Conservation (phyloP, 768 basidiomycete species). For the Saitozyma sp. region DNA sequence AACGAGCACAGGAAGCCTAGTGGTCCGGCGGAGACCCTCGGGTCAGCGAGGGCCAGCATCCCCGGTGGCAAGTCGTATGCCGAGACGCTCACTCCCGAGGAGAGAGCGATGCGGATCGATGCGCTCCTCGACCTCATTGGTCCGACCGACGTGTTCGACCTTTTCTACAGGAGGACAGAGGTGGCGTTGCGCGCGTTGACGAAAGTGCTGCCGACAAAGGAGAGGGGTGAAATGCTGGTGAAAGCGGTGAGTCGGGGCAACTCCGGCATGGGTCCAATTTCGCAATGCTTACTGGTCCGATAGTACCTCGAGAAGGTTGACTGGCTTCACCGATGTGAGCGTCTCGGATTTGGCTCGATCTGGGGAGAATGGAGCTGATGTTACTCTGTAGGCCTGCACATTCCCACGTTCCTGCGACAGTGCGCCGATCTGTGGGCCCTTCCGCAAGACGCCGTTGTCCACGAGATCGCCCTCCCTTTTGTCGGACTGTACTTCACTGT, state of each 20-base stretch:
- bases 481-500: slow-evolving; percentile 48
- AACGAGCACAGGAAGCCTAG: background rate
- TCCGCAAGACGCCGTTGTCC: slow-evolving; percentile 34
- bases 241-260: slow-evolving; percentile 30
- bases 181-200: slow-evolving; percentile 43
- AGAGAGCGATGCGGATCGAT: slow-evolving; percentile 32
- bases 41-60: background rate
- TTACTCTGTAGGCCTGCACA: slow-evolving; percentile 39
- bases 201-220: slow-evolving; percentile 38
- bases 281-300: background rate
- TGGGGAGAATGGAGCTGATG: background rate
- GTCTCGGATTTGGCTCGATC: too few relatives aligned
- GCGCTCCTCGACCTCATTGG: slow-evolving; percentile 43
- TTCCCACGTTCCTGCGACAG: slow-evolving; percentile 51
- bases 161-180: slow-evolving; percentile 49
- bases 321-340: slow-evolving; percentile 52
- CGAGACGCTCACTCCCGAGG: slow-evolving; percentile 19
- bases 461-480: slow-evolving; percentile 50
- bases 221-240: slow-evolving; percentile 48
- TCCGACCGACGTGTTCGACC: slow-evolving; percentile 44
- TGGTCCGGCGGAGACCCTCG: background rate
- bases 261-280: too few relatives aligned
- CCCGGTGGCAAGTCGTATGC: slow-evolving; percentile 3
- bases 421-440: slow-evolving; percentile 52
- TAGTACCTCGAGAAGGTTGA: slow-evolving; percentile 51